Base-by-base conservation (phyloP, 306 rosid species). In the Geum urbanum region DNA sequence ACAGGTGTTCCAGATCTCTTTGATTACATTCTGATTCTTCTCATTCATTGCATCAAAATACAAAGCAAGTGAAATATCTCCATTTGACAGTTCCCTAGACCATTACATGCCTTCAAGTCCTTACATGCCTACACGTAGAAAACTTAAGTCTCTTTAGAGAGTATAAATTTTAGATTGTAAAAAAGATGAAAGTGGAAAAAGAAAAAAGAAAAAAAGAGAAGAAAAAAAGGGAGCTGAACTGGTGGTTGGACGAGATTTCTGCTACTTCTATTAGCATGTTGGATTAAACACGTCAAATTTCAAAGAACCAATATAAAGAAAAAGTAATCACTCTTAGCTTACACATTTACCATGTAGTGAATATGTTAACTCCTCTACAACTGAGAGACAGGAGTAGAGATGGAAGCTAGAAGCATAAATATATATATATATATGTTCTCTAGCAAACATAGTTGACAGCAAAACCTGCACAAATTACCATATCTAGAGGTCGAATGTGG, bases 91-190 rank as follows among this genome's bases (percentile, higher is more conserved):
- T 75, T 72, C 84, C 56, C 47, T 50, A 14, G 96, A 91, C 97
- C 97, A 89, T 67, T 91, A 77, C 97, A 91, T 45, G 96, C 97
- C 80, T 79, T 56, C 76, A 87, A 91, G 76, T 91, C 97, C 84
- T 91, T 91, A 57, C 96, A 89, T 35, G 87, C 96, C 96, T 91
- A 63, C 44, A 62, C 35, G 41, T 57, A 60, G 59, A 51, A 74
- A 27, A 1, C 69, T 71, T 7, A 16, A 44, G 11, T 43, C 10
- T 52, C 5, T n/a, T 18, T 24, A 49, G 57, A 9, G 18, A 7
- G 24, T 27, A 27, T 2, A 27, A 27, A 27, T 27, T 27, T 27
- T 27, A 27, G 32, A 27, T 27, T 27, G 32, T 27, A 27, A 27
- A 27, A 27, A 2, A 27, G 32, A 27, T 27, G 32, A 27, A 27